A percentile compares a stretch with the other conserved stretches of the same genome.
These are phyloP conservation scores for Salvia sclarea DNA, from an alignment of 305 asterid genomes.

Conservation along the genomic window DNA sequence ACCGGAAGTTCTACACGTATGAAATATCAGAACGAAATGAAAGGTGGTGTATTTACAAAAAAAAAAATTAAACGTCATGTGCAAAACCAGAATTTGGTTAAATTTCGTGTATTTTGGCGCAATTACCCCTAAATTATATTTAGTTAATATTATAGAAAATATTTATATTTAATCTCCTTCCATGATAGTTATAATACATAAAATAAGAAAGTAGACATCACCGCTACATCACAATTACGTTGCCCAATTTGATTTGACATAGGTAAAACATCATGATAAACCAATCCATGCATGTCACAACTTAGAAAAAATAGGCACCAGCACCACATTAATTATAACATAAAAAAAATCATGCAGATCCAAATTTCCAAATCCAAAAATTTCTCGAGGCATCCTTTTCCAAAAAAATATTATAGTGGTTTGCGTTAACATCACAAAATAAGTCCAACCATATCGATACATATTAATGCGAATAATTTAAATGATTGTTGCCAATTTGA, in stretches of 20 bases:
- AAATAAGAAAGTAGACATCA: not conserved
- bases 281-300: constrained; percentile 25
- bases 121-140: no score
- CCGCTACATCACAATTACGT: constrained; percentile 3
- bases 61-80: no score
- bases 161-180: no score
- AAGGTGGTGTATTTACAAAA: no score
- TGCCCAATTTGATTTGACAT: constrained; percentile 27
- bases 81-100: no score
- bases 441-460: constrained; percentile 13
- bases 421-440: constrained; percentile 20
- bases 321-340: constrained; percentile 12
- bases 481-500: not conserved
- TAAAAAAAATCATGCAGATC: not conserved
- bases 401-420: not conserved
- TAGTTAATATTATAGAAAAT: no score
- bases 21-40: no score
- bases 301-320: not conserved
- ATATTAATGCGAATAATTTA: not conserved
- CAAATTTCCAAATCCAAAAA: constrained; percentile 27
- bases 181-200: no score
- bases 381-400: not conserved
- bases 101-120: no score
- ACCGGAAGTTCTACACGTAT: no score
- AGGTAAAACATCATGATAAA: constrained; percentile 19